These are phyloP conservation scores for Malbranchea zuffiana DNA, from an alignment of 2,329 filamentous ascomycete genomes.

Conservation along the genomic window DNA sequence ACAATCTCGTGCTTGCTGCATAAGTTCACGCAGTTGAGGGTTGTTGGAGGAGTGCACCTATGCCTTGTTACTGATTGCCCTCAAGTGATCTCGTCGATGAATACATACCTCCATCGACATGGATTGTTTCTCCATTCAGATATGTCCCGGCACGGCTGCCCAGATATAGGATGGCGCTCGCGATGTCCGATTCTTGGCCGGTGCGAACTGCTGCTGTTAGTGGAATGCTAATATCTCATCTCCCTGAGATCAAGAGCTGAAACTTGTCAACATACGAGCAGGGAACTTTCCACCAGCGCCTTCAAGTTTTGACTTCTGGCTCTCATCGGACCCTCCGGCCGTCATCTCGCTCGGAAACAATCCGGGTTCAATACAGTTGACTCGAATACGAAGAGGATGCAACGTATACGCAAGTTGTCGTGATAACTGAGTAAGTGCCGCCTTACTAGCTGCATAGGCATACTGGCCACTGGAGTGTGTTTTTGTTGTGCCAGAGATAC, in stretches of 20 bases:
- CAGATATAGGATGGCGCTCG: constrained; percentile 45
- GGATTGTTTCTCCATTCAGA: constrained; percentile 39
- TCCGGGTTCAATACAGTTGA: constrained; percentile 49
- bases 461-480: constrained; percentile 42
- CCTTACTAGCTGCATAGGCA: constrained; percentile 43
- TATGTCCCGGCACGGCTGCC: constrained; percentile 36
- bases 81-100: background rate
- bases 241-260: background rate
- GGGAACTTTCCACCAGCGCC: constrained; percentile 40
- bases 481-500: constrained; percentile 44
- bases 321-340: constrained; percentile 39
- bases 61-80: background rate
- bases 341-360: constrained; percentile 51
- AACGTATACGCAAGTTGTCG: constrained; percentile 46
- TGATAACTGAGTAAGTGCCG: constrained; percentile 42
- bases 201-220: constrained; percentile 25
- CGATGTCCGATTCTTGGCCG: constrained; percentile 51
- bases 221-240: background rate
- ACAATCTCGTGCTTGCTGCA: no score
- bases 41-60: constrained; percentile 1
- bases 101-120: constrained; percentile 20
- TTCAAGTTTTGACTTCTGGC: constrained; percentile 47
- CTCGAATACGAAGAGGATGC: constrained; percentile 44
- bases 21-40: constrained; percentile 4
- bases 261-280: constrained; percentile 25